These are phyloP conservation scores for Jaminaea rosea DNA, from an alignment of 1,284 basidiomycete species.

Conservation along the genomic window DNA sequence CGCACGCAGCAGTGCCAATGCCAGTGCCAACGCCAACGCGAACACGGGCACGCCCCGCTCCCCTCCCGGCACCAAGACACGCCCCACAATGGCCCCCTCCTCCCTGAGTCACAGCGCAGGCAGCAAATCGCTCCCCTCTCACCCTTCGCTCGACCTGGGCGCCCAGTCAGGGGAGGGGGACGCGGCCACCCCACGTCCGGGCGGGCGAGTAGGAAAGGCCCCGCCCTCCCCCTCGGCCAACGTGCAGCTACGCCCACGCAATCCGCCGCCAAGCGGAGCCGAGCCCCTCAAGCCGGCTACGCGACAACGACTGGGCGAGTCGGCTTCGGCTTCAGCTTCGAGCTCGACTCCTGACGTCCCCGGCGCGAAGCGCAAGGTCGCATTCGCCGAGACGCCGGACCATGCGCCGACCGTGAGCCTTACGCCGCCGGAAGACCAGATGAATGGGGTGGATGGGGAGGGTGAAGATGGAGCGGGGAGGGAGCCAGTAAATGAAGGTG, in stretches of 20 bases:
- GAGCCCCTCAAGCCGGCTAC: slow-evolving; percentile 25
- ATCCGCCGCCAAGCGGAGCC: slow-evolving; percentile 18
- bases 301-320: too few relatives aligned
- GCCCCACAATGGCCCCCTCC: background rate
- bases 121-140: background rate
- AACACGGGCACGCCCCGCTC: background rate
- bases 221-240: slow-evolving; percentile 22
- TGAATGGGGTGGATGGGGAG: slow-evolving; percentile 6
- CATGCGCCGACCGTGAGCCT: slow-evolving; percentile 13
- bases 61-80: background rate
- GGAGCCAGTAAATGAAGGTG: slow-evolving; percentile 5
- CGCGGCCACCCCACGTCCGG: slow-evolving; percentile 8
- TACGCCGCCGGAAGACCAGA: slow-evolving; percentile 6
- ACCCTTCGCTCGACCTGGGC: background rate
- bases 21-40: too few relatives aligned
- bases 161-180: background rate
- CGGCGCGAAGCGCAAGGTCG: slow-evolving; percentile 32
- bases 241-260: slow-evolving; percentile 22
- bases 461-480: slow-evolving; percentile 5
- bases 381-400: slow-evolving; percentile 26
- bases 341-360: too few relatives aligned
- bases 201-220: slow-evolving; percentile 13
- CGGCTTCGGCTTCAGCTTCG: too few relatives aligned
- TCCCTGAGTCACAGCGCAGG: background rate
- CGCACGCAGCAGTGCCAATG: too few relatives aligned